Conservation (phyloP, 208 protist genomes). For the Acanthamoeba royreba region DNA sequence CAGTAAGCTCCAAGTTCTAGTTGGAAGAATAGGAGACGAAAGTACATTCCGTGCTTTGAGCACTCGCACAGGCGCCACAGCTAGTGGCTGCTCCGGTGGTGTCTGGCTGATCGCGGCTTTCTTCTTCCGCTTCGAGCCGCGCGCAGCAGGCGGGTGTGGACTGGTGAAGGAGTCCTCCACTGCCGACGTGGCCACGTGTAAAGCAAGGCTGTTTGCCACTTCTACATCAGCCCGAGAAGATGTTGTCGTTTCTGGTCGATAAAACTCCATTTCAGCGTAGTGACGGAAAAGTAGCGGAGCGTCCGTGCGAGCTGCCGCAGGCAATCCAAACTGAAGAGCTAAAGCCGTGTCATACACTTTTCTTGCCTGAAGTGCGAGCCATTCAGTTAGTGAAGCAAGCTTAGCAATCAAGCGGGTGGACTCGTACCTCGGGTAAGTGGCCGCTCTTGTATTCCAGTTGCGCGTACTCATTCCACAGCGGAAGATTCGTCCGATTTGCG, state of each 20-base stretch:
- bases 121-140: background rate
- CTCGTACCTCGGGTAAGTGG: background rate
- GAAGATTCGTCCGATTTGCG: background rate
- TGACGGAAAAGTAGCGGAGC: background rate
- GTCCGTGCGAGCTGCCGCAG: background rate
- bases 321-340: background rate
- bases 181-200: background rate
- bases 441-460: background rate
- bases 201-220: background rate
- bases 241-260: background rate
- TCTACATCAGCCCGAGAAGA: background rate
- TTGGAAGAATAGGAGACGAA: too few relatives aligned
- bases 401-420: too few relatives aligned
- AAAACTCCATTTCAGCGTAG: constrained; percentile 32
- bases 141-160: background rate
- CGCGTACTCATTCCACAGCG: background rate
- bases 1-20: too few relatives aligned
- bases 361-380: background rate
- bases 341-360: background rate
- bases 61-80: background rate
- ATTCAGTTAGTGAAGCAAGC: too few relatives aligned
- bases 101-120: background rate
- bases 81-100: background rate
- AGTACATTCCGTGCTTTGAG: background rate
- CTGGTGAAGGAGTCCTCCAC: background rate